Percentiles rank a stretch among this genome's conserved stretches.
These are phyloP conservation scores for Fibroporia radiculosa DNA, from an alignment of 768 basidiomycete genomes.

Conservation along the genomic window DNA sequence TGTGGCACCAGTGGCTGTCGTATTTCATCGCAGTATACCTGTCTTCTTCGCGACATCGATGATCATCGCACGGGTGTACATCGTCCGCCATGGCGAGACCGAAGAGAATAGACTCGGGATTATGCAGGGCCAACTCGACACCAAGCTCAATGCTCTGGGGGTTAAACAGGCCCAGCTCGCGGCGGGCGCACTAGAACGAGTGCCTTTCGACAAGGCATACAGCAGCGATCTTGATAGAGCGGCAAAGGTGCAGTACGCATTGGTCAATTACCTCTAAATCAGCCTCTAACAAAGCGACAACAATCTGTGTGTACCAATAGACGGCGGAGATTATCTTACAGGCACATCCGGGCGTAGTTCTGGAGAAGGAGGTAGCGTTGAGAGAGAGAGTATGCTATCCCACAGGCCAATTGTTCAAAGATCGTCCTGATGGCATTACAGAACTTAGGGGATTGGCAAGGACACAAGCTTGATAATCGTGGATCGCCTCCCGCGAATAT, in stretches of 20 bases:
- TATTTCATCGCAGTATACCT: too few species aligned
- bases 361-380: conserved; percentile 39
- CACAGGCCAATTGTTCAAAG: background rate
- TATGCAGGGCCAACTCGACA: conserved; percentile 74
- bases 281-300: background rate
- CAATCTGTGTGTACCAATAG: conserved; percentile 26
- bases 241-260: conserved; percentile 38
- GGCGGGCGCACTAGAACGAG: conserved; percentile 42
- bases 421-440: conserved; percentile 17
- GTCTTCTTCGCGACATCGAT: background rate
- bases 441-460: conserved; percentile 60
- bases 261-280: background rate
- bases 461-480: conserved; percentile 22
- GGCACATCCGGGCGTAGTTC: conserved; percentile 39
- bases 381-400: conserved; percentile 53
- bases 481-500: conserved; percentile 12
- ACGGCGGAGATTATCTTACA: conserved; percentile 58
- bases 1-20: too few species aligned
- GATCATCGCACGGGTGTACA: conserved; percentile 41
- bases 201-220: conserved; percentile 52
- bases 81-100: conserved; percentile 78
- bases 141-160: conserved; percentile 55
- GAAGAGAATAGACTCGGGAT: conserved; percentile 53
- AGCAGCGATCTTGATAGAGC: conserved; percentile 72
- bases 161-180: conserved; percentile 49